phyloP scores from a whole-genome alignment of 1,284 basidiomycete species.

The Papiliotrema flavescens region DNA sequence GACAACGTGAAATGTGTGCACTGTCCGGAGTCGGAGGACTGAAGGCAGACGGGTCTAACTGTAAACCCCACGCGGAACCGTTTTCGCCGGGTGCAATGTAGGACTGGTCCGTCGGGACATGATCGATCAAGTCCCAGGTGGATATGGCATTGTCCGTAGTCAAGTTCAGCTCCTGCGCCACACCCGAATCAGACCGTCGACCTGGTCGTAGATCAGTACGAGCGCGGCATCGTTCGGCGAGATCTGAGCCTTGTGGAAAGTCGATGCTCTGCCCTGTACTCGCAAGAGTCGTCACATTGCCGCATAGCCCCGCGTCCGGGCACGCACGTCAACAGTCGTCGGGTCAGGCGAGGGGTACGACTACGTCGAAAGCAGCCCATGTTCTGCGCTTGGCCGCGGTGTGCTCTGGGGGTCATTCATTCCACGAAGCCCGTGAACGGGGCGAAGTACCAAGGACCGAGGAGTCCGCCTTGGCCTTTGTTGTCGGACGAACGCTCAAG shows the following conservation, averaged over 20 bases:
- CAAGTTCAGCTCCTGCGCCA: conserved; percentile 41
- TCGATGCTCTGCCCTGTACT: neutral
- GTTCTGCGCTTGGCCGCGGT: too few relatives aligned
- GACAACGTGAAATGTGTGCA: too few relatives aligned
- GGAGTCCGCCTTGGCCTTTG: too few relatives aligned
- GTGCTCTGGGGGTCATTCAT: too few relatives aligned
- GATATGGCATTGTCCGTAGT: conserved; percentile 27
- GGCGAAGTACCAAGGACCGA: too few relatives aligned
- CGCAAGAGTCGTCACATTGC: too few relatives aligned
- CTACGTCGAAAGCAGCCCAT: too few relatives aligned
- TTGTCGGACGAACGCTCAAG: too few relatives aligned
- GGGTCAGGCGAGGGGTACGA: too few relatives aligned
- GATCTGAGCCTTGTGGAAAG: conserved; percentile 24
- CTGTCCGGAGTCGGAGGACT: neutral
- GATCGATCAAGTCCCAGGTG: conserved; percentile 36
- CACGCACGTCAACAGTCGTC: too few relatives aligned
- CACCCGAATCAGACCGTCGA: conserved; percentile 26
- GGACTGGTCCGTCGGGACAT: conserved; percentile 22
- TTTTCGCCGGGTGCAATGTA: conserved; percentile 15
- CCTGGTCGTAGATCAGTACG: conserved; percentile 24
- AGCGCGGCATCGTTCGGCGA: conserved; percentile 39
- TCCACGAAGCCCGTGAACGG: too few relatives aligned
- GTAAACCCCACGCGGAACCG: conserved; percentile 27
- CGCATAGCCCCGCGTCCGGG: too few relatives aligned
- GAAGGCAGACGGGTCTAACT: conserved; percentile 9